phyloP scores from a whole-genome alignment of 805 yeast species.

The Groenewaldozyma salmanticensis region DNA sequence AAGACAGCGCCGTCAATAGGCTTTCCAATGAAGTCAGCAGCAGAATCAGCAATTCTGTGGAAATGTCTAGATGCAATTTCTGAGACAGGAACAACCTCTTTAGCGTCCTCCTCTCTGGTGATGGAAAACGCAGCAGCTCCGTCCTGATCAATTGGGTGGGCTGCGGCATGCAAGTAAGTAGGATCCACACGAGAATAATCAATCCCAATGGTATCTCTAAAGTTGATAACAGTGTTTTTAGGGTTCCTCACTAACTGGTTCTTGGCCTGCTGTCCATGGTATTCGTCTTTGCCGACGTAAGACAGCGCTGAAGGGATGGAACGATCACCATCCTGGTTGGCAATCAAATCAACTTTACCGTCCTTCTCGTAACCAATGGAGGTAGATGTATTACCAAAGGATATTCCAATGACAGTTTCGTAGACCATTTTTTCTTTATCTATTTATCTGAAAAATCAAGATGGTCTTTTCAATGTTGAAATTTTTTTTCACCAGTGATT shows the following conservation, averaged over 20 bases:
- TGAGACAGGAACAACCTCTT: conserved; percentile 52
- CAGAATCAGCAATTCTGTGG: conserved; percentile 71
- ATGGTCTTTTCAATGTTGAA: no score
- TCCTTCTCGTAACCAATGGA: conserved; percentile 85
- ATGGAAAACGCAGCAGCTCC: conserved; percentile 63
- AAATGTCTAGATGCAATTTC: conserved; percentile 81
- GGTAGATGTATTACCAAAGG: conserved; percentile 93
- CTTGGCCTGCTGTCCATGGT: conserved; percentile 93
- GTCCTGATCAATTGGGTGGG: conserved; percentile 50
- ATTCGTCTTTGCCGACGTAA: conserved; percentile 90
- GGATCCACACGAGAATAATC: conserved; percentile 61
- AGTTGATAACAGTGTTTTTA: conserved; percentile 72
- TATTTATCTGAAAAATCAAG: no score
- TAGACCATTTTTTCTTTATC: background rate
- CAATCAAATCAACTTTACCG: conserved; percentile 93
- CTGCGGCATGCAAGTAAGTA: conserved; percentile 51
- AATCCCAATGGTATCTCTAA: conserved; percentile 87
- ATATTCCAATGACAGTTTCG: conserved; percentile 72
- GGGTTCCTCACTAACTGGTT: conserved; percentile 91
- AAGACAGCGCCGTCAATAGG: conserved; percentile 73
- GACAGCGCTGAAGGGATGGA: conserved; percentile 87
- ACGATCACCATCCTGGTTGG: conserved; percentile 98
- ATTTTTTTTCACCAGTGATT: no score
- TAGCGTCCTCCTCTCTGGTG: conserved; percentile 27
- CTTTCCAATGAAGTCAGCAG: conserved; percentile 84